Base-by-base conservation (phyloP, 2,329 filamentous ascomycete genomes). In the Colletotrichum sp. region DNA sequence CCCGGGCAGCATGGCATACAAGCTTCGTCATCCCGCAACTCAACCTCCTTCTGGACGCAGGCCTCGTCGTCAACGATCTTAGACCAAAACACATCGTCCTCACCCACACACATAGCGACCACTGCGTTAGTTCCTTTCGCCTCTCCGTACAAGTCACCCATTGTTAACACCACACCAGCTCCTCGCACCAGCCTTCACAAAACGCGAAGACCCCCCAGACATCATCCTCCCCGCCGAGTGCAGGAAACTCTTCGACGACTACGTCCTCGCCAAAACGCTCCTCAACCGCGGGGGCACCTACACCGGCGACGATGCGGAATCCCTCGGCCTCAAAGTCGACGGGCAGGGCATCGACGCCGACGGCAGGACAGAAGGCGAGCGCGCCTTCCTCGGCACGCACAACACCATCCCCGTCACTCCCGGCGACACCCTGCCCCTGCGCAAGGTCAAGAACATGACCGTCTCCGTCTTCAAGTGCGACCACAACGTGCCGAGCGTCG, bases 1-100 rank as follows among this genome's bases (percentile, higher is more conserved):
- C 87, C 9, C 86, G 87, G 16, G 88, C 88, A 8, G 87, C 87
- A 16, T 89, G 87, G 88, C 87, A 89, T 80, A 89, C 88, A 3
- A 88, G 87, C 7, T 89, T 89, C 74, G 81, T 89, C 61, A 85
- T 89, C 67, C 87, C 88, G 2, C 85, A 88, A 76, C 86, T 89
- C 67, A 87, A 88, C 73, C 82, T 89, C 30, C 85, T 89, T 6
- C 86, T 89, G 39, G 88, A 89, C 79, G 87, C 87, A 3, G 88
- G 88, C 3, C 82, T 89, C 52, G 81, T 82, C 70, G 84, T 89
- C 79, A 88, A 88, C 81, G 85, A 84, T 34, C 78, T 82, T 3
- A 84, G 88, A 0, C 88, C 88, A 0, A 88, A 87, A 65, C 87
- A 89, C 79, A 83, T 89, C 76, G 89, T 89, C 77, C 80, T 89